These are phyloP conservation scores for Epichloe bromicola DNA, from an alignment of 2,329 filamentous ascomycete genomes.

Conservation along the genomic window DNA sequence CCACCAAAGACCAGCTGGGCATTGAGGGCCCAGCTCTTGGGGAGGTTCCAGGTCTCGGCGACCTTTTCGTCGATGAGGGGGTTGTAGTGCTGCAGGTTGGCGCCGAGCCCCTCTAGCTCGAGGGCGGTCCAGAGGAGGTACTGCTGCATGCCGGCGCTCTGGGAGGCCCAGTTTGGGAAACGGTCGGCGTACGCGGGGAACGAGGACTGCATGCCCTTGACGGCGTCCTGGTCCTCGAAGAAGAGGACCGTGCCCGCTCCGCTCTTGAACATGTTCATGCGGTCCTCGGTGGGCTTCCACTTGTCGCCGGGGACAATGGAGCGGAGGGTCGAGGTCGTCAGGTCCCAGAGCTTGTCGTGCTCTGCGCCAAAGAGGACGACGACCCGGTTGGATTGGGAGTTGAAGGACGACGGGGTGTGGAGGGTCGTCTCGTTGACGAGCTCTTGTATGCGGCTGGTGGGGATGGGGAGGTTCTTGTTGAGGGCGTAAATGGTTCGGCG, in stretches of 20 bases:
- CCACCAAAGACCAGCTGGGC: constrained; percentile 79
- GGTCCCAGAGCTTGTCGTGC: constrained; percentile 80
- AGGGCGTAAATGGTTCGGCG: constrained; percentile 60
- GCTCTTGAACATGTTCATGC: constrained; percentile 46
- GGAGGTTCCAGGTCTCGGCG: constrained; percentile 54
- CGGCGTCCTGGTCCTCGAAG: constrained; percentile 63
- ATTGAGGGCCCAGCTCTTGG: constrained; percentile 60
- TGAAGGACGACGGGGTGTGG: constrained; percentile 71
- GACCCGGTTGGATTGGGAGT: constrained; percentile 70
- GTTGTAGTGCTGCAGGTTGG: constrained; percentile 91
- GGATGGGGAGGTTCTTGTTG: constrained; percentile 43
- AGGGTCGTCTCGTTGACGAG: constrained; percentile 52
- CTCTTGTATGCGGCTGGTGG: constrained; percentile 44
- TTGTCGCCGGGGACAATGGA: constrained; percentile 50
- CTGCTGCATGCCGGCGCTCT: constrained; percentile 70
- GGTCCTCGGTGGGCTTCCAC: constrained; percentile 39
- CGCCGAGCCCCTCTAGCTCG: constrained; percentile 71
- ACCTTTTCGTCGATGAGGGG: constrained; percentile 64
- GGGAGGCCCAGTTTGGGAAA: constrained; percentile 64
- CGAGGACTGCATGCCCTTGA: constrained; percentile 53
- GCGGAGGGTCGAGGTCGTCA: constrained; percentile 38
- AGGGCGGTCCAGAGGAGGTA: constrained; percentile 69
- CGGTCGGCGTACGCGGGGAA: constrained; percentile 65
- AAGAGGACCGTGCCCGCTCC: constrained; percentile 77
- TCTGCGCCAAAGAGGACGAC: constrained; percentile 70